Base-by-base conservation (phyloP, 305 asterid genomes). In the Stenogyne calaminthoides region DNA sequence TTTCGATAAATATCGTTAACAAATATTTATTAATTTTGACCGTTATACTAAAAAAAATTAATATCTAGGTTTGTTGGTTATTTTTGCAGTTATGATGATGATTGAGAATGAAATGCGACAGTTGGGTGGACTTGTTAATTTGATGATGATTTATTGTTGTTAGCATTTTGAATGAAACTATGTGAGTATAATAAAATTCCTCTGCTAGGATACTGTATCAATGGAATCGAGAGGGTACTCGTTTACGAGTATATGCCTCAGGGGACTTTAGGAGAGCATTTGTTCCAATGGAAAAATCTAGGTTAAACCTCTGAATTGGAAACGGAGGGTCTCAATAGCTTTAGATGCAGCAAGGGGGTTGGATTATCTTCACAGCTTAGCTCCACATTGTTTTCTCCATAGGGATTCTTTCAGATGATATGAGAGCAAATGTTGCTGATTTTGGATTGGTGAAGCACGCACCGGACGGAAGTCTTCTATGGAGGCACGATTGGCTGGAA, bases 401-500 rank as follows among this genome's bases (percentile, higher is more conserved):
- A 71, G 96, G 77, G 94, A 92, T 80, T 72, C 89, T 93, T 29
- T 87, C 95, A 1, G 96, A 91, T 6, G 95, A 86, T 57, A 88
- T 91, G 95, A 88, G 98, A 77, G 98, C 98, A 5, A 93, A 93
- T 82, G 97, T 93, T 68, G 98, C 98, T 0, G 98, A 93, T 82
- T 93, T 91, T 69, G 97, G 98, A 15, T 80, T 93, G 76, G 97
- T 91, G 1, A 91, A 83, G 65, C 87, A 89, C 54, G 92, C 95
- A 0, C 96, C 98, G 0, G 93, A 89, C 46, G 98, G 51, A 88
- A 89, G 74, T 89, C 89, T 44, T 93, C 97, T 1, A 88, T 93
- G 0, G 97, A 93, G 90, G 91, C 97, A 1, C 79, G 92, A 39
- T 78, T 93, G 87, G 97, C 97, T 9, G 97, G 97, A 54, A 93